Evolutionary conservation across 495 filamentous ascomycete genomes (phyloP).

Genomic region (Penicillium malachiteum): DNA sequence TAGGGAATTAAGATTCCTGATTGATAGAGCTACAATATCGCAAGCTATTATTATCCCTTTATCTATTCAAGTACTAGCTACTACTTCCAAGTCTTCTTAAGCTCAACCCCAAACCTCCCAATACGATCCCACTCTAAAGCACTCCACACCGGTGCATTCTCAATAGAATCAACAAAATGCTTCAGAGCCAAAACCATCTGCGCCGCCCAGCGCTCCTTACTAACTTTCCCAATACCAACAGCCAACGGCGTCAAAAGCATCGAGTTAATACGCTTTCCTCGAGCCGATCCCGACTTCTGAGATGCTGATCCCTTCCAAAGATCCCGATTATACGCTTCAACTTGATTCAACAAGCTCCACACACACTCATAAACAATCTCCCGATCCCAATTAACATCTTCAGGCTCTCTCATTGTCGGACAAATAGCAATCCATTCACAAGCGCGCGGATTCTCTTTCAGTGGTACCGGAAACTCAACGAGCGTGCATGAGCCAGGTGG

Average conservation of each 20-base stretch:
- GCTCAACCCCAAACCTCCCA: constrained; percentile 20
- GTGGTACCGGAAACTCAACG: constrained; percentile 34
- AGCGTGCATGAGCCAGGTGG: constrained; percentile 50
- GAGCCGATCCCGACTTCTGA: not conserved
- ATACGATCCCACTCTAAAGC: constrained; percentile 32
- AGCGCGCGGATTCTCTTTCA: constrained; percentile 31
- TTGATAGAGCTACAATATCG: too few species aligned
- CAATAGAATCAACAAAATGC: constrained; percentile 45
- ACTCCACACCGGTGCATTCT: constrained; percentile 34
- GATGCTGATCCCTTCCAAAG: too few species aligned
- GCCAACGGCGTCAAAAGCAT: constrained; percentile 51
- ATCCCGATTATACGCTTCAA: constrained; percentile 44
- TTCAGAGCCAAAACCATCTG: constrained; percentile 51
- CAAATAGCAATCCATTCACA: constrained; percentile 49
- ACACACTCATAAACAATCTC: constrained; percentile 55
- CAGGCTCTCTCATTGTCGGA: constrained; percentile 50
- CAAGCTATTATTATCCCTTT: too few species aligned
- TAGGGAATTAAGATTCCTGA: too few species aligned
- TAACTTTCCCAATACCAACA: constrained; percentile 44
- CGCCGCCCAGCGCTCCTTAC: constrained; percentile 44
- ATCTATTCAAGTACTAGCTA: too few species aligned
- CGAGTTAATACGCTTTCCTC: constrained; percentile 32
- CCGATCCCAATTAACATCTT: constrained; percentile 44
- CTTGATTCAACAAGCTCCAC: constrained; percentile 48
- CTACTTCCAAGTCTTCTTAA: constrained; percentile 28